A percentile compares a stretch with the other conserved stretches of the same genome.
Evolutionary conservation across 1,284 basidiomycete species (phyloP).

Genomic region (Gomphus sp.): DNA sequence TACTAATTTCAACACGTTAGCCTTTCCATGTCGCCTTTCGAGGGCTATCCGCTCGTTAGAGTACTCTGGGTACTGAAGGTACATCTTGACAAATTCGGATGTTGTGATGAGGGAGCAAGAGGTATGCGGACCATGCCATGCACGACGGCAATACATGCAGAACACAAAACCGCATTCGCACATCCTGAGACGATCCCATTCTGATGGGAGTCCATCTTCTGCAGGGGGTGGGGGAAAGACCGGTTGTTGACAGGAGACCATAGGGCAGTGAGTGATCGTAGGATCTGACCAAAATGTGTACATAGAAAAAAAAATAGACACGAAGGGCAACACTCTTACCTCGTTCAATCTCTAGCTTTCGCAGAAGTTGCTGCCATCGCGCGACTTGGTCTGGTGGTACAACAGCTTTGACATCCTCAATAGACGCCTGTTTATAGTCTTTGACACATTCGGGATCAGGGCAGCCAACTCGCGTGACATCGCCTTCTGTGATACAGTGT

Average conservation of each 20-base stretch:
- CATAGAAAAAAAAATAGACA: neutral
- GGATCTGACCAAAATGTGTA: conserved; percentile 42
- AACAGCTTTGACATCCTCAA: conserved; percentile 69
- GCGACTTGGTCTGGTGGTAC: conserved; percentile 50
- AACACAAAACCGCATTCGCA: conserved; percentile 66
- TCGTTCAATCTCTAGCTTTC: conserved; percentile 59
- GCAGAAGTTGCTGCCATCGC: conserved; percentile 66
- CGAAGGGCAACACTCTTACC: conserved; percentile 29
- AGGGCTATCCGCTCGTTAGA: conserved; percentile 38
- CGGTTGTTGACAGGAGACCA: conserved; percentile 60
- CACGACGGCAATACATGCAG: conserved; percentile 64
- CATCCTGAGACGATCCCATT: conserved; percentile 59
- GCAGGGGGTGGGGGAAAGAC: conserved; percentile 36
- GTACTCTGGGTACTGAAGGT: conserved; percentile 42
- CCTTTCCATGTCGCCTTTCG: conserved; percentile 54
- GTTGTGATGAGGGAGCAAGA: conserved; percentile 55
- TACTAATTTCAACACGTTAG: conserved; percentile 47
- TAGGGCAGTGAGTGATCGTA: conserved; percentile 64
- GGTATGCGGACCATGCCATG: conserved; percentile 70
- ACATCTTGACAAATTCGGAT: conserved; percentile 52
- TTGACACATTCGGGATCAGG: conserved; percentile 77
- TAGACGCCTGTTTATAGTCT: conserved; percentile 73
- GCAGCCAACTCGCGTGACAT: conserved; percentile 59
- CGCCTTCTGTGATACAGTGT: conserved; percentile 65
- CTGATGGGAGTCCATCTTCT: conserved; percentile 38